Conservation (phyloP, 1,284 basidiomycete genomes). For the Rhodotorula sp. region DNA sequence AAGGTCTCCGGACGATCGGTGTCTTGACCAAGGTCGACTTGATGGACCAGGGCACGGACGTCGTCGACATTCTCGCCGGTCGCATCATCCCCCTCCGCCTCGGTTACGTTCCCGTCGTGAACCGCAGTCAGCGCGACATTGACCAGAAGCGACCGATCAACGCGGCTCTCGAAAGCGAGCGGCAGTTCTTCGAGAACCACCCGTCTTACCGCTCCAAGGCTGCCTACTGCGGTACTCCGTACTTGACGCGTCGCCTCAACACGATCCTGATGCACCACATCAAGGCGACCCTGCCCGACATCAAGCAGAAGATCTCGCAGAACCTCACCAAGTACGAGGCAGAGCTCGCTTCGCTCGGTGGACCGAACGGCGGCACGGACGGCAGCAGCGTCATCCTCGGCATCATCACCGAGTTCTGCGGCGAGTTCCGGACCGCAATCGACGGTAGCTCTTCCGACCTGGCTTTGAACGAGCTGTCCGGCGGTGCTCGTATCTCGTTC, state of each 20-base stretch:
- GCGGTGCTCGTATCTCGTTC: slow-evolving; percentile 95
- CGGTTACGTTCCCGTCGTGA: slow-evolving; percentile 96
- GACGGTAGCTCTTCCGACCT: slow-evolving; percentile 97
- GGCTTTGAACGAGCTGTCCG: slow-evolving; percentile 89
- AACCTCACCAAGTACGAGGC: slow-evolving; percentile 83
- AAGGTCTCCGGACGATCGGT: slow-evolving; percentile 92
- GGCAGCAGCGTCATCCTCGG: slow-evolving; percentile 83
- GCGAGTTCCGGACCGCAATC: slow-evolving; percentile 92
- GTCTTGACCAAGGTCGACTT: slow-evolving; percentile 97
- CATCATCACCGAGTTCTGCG: slow-evolving; percentile 96
- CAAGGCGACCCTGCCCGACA: slow-evolving; percentile 91
- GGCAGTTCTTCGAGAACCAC: slow-evolving; percentile 91
- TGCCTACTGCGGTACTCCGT: slow-evolving; percentile 95
- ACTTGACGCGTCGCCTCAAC: slow-evolving; percentile 94
- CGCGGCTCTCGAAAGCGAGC: slow-evolving; percentile 82
- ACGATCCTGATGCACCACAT: slow-evolving; percentile 99
- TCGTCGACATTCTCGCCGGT: slow-evolving; percentile 97
- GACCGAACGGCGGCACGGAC: slow-evolving; percentile 77
- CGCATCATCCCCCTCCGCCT: slow-evolving; percentile 87
- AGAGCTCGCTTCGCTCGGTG: slow-evolving; percentile 83
- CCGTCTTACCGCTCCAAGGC: slow-evolving; percentile 88
- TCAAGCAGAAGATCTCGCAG: slow-evolving; percentile 85
- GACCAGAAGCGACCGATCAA: slow-evolving; percentile 81
- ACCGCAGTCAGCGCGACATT: slow-evolving; percentile 95
- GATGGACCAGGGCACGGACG: slow-evolving; percentile 97